These are phyloP conservation scores for Cucurbita moschata DNA, from an alignment of 306 rosid genomes.

Conservation along the genomic window DNA sequence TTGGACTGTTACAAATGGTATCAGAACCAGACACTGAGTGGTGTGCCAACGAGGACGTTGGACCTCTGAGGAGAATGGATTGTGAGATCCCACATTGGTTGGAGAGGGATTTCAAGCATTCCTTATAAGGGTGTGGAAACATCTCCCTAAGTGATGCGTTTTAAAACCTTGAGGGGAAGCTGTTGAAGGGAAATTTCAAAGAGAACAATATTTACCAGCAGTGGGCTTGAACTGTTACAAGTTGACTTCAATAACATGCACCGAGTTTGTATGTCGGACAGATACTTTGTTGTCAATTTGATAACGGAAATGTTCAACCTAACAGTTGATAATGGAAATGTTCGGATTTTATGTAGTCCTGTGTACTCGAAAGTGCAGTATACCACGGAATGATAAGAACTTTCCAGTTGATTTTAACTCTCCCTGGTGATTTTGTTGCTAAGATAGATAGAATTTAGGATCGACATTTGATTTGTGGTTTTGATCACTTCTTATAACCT, in stretches of 20 bases:
- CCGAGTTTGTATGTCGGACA: not conserved
- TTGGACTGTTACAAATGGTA: no score
- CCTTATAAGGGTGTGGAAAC: no score
- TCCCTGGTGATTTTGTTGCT: not conserved
- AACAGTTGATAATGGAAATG: not conserved
- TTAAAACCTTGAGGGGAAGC: no score
- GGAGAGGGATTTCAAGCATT: no score
- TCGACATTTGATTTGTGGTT: not conserved
- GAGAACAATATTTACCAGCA: no score
- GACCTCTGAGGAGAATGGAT: no score
- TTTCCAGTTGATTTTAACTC: not conserved
- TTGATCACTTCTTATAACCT: constrained; percentile 4
- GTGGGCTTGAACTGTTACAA: no score
- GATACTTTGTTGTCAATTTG: not conserved
- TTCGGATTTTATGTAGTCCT: not conserved
- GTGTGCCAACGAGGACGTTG: no score
- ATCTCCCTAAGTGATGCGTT: no score
- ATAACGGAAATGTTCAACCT: not conserved
- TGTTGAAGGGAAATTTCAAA: no score
- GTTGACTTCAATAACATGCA: not conserved
- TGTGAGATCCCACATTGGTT: no score
- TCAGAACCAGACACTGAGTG: no score
- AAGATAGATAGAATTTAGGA: not conserved
- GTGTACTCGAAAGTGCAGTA: not conserved
- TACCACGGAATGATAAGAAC: not conserved